Base-by-base conservation (phyloP, 345 rosid species). In the Conringia planisiliqua region DNA sequence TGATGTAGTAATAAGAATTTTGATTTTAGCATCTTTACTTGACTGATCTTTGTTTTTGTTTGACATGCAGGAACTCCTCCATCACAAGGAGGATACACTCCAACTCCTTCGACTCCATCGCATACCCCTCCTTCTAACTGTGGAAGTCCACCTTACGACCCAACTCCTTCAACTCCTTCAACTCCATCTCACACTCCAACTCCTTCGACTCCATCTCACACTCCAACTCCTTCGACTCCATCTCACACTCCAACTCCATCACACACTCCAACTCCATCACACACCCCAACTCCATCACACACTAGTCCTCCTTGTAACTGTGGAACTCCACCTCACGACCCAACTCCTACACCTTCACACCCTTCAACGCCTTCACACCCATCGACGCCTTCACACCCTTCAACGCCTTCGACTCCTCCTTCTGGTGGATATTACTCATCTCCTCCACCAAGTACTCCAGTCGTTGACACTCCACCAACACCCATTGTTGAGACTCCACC, bases 381-480 rank as follows among this genome's bases (percentile, higher is more conserved):
- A 79, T 71, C 86, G 66, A 64, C 68, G 4, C 88, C 86, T 2
- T 81, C 92, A 5, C 77, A 50, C 51, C 81, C 79, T 36, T 79
- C 86, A 4, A 80, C 75, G 6, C 89, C 92, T 27, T 72, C 93
- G 68, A 40, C 50, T 43, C 86, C 92, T 71, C 88, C 95, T 42
- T 62, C 86, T 14, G 87, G 87, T 42, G 89, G 97, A 38, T 81
- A 81, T 40, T 73, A 80, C 78, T 65, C 82, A 51, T 33, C 89
- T 56, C 85, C 94, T 70, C 89, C 97, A 17, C 58, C 55, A 82
- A 89, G 39, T 81, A 82, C 86, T 24, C 90, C 97, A 0, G 32
- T 71, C 29, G 57, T 27, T 29, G 72, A 18, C 14, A 85, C 71
- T 43, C 93, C 91, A 10, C 87, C 97, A 61, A 54, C 81, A n/a